Percentiles rank a stretch among this genome's conserved stretches.
Conservation (phyloP, 257 asterid species). For the Verbena officinalis region DNA sequence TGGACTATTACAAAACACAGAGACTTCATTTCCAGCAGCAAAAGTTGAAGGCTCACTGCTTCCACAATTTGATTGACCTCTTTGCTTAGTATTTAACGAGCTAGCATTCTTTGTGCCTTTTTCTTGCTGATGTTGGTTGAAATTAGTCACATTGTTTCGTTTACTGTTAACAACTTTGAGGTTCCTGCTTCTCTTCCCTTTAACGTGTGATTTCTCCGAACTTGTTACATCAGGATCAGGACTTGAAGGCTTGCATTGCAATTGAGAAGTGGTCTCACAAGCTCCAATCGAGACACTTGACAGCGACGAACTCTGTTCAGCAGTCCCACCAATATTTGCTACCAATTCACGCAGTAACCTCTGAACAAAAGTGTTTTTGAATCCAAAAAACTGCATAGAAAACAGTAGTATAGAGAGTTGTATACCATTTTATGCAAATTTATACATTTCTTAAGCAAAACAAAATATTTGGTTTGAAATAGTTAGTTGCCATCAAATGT, state of each 20-base stretch:
- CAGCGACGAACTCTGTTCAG: conserved; percentile 43
- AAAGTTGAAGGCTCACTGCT: conserved; percentile 25
- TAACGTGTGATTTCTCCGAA: conserved; percentile 42
- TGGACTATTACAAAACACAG: conserved; percentile 27
- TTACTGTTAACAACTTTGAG: conserved; percentile 35
- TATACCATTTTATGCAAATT: conserved; percentile 14
- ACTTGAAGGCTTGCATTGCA: conserved; percentile 37
- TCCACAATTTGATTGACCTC: conserved; percentile 27
- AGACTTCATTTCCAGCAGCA: conserved; percentile 31
- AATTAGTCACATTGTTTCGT: conserved; percentile 27
- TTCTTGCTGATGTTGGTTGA: conserved; percentile 36
- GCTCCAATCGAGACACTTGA: conserved; percentile 42
- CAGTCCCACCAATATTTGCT: conserved; percentile 62
- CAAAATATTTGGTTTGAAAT: conserved; percentile 14
- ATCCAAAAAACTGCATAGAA: conserved; percentile 80
- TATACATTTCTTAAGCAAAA: conserved; percentile 18
- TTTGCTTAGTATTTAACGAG: conserved; percentile 37
- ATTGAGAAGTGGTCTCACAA: conserved; percentile 36
- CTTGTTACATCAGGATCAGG: conserved; percentile 40
- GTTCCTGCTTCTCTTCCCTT: conserved; percentile 68
- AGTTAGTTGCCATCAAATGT: conserved; percentile 7
- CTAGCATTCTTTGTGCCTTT: conserved; percentile 29
- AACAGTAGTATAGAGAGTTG: conserved; percentile 11
- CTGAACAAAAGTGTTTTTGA: conserved; percentile 83
- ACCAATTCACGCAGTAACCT: conserved; percentile 85